A percentile compares a stretch with the other conserved stretches of the same genome.
phyloP scores from a whole-genome alignment of 148 eudicot genomes.

The Nepenthes gracilis region DNA sequence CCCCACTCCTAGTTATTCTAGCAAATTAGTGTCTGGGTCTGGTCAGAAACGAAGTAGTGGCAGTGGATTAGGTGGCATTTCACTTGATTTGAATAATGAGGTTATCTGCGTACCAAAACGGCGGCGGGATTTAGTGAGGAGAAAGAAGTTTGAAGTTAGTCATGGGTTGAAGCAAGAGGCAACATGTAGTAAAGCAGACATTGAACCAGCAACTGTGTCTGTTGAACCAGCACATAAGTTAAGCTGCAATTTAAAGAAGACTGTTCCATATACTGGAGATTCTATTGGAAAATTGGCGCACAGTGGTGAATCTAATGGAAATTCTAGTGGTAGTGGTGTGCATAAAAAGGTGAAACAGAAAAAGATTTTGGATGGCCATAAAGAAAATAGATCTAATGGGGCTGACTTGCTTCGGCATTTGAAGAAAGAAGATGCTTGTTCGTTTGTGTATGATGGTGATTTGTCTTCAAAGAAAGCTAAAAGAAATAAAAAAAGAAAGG shows the following conservation, averaged over 20 bases:
- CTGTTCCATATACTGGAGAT: slow-evolving; percentile 9
- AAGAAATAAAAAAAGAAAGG: slow-evolving; percentile 37
- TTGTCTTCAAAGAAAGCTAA: slow-evolving; percentile 28
- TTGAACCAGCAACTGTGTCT: slow-evolving; percentile 11
- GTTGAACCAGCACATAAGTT: slow-evolving; percentile 6
- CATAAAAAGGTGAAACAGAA: slow-evolving; percentile 23
- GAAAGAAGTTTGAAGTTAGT: slow-evolving; percentile 47
- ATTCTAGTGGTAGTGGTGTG: not conserved
- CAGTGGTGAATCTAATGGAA: not conserved
- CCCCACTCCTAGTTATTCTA: slow-evolving; percentile 8
- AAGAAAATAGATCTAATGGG: slow-evolving; percentile 21
- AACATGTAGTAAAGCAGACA: slow-evolving; percentile 7
- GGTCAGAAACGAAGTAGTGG: slow-evolving; percentile 10
- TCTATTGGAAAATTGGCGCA: not conserved
- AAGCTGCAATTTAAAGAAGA: not conserved
- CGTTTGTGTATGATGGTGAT: slow-evolving; percentile 26
- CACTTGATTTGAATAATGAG: slow-evolving; percentile 26
- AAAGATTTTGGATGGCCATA: slow-evolving; percentile 14
- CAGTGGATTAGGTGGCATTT: slow-evolving; percentile 28
- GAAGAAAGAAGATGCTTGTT: slow-evolving; percentile 29
- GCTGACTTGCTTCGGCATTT: slow-evolving; percentile 15
- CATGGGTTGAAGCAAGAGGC: slow-evolving; percentile 19
- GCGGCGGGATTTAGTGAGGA: slow-evolving; percentile 52
- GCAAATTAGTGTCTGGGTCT: slow-evolving; percentile 12
- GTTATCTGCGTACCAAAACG: slow-evolving; percentile 57